Evolutionary conservation across 2,329 filamentous ascomycete genomes (phyloP).

Genomic region (Penicillium sp.): DNA sequence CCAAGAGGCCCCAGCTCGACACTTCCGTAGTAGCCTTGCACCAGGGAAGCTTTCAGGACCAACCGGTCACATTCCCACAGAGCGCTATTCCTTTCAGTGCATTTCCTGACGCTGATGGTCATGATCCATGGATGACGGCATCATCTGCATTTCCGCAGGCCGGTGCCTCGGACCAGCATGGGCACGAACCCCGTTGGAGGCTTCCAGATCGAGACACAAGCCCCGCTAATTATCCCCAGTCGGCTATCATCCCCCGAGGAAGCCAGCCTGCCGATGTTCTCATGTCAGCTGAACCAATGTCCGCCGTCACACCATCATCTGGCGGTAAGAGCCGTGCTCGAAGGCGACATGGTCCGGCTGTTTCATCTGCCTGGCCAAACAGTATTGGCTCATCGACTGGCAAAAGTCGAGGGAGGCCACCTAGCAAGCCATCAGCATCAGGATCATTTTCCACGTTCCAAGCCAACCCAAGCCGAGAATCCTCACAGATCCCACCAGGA

Average conservation of each 20-base stretch:
- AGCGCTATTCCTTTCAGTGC: slow-evolving; percentile 52
- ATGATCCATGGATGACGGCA: slow-evolving; percentile 40
- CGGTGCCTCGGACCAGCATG: slow-evolving; percentile 22
- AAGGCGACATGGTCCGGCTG: slow-evolving; percentile 73
- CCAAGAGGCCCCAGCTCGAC: slow-evolving; percentile 61
- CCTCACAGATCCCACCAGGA: slow-evolving; percentile 41
- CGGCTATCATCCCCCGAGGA: slow-evolving; percentile 63
- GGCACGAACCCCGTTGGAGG: slow-evolving; percentile 43
- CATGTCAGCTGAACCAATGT: slow-evolving; percentile 57
- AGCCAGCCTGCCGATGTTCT: slow-evolving; percentile 32
- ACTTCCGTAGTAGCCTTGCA: slow-evolving; percentile 48
- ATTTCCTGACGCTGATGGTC: slow-evolving; percentile 46
- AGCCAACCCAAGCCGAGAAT: slow-evolving; percentile 52
- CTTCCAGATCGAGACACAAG: slow-evolving; percentile 56
- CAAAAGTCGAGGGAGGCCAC: slow-evolving; percentile 74
- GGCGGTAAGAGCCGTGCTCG: slow-evolving; percentile 41
- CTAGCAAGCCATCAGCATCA: slow-evolving; percentile 62
- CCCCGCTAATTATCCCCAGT: slow-evolving; percentile 69
- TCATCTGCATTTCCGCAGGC: slow-evolving; percentile 41
- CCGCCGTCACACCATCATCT: slow-evolving; percentile 64
- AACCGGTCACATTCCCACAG: slow-evolving; percentile 48
- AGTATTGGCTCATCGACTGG: slow-evolving; percentile 58
- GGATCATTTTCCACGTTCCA: slow-evolving; percentile 67
- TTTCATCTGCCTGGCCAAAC: slow-evolving; percentile 84
- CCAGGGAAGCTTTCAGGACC: slow-evolving; percentile 37